These are phyloP conservation scores for Musa beccarii DNA, from an alignment of 176 grass and related monocot species.

Conservation along the genomic window DNA sequence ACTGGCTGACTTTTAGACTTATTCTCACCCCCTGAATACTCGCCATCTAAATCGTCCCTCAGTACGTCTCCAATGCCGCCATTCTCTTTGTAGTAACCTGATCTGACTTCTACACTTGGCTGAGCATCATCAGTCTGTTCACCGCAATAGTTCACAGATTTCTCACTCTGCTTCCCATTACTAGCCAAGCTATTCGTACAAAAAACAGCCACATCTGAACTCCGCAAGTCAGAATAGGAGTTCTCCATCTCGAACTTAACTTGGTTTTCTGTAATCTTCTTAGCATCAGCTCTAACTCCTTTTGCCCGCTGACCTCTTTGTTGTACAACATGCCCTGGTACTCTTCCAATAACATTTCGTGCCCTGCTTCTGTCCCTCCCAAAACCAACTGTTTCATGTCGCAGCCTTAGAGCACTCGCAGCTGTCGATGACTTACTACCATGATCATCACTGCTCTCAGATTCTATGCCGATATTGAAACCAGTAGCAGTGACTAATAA, in stretches of 20 bases:
- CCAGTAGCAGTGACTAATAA: conserved; percentile 33
- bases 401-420: conserved; percentile 11
- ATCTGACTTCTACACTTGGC: conserved; percentile 35
- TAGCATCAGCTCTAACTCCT: conserved; percentile 4
- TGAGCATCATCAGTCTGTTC: conserved; percentile 35
- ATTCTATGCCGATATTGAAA: conserved; percentile 33
- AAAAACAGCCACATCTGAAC: conserved; percentile 29
- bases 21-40: conserved; percentile 25
- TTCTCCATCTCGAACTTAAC: conserved; percentile 14
- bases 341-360: conserved; percentile 10
- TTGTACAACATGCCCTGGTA: conserved; percentile 19
- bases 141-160: conserved; percentile 21
- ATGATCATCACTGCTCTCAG: conserved; percentile 19
- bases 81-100: conserved; percentile 21
- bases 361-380: conserved; percentile 9
- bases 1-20: conserved; percentile 37
- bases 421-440: conserved; percentile 20
- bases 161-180: conserved; percentile 29
- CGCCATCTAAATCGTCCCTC: conserved; percentile 21
- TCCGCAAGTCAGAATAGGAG: conserved; percentile 29
- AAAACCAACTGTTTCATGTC: conserved; percentile 10
- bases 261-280: conserved; percentile 10
- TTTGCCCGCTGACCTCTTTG: not conserved
- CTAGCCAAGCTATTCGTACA: not conserved
- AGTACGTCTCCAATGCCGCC: conserved; percentile 21